Percentiles rank a stretch among this genome's conserved stretches.
Conservation (phyloP, 768 basidiomycete genomes). For the Mycena polygramma region DNA sequence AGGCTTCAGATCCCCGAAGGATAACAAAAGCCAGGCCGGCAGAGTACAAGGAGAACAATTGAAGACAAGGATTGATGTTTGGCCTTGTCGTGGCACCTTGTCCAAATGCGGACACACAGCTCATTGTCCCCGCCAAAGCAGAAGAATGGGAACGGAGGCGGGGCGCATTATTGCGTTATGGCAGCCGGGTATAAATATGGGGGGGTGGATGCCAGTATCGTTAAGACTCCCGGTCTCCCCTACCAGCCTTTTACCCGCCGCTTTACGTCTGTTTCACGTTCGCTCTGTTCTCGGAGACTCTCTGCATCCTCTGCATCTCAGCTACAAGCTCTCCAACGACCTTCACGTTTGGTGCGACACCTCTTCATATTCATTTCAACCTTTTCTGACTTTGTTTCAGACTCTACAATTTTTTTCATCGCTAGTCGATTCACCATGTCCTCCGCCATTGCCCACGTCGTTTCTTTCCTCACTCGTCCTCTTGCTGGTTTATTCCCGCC, state of each 20-base stretch:
- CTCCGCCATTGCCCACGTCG: slow-evolving; percentile 33
- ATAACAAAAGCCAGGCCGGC: too few relatives aligned
- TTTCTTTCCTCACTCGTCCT: slow-evolving; percentile 36
- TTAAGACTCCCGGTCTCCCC: slow-evolving; percentile 29
- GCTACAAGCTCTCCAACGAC: slow-evolving; percentile 11
- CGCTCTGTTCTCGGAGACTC: slow-evolving; percentile 27
- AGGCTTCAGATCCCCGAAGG: too few relatives aligned
- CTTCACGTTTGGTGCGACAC: slow-evolving; percentile 17
- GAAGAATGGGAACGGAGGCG: slow-evolving; percentile 22
- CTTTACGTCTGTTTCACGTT: slow-evolving; percentile 24
- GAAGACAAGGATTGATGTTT: slow-evolving; percentile 11
- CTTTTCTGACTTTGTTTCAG: background rate
- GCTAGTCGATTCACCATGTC: slow-evolving; percentile 32
- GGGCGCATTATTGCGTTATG: slow-evolving; percentile 14
- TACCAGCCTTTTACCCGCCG: slow-evolving; percentile 14
- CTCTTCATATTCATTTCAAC: background rate
- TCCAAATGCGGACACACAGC: slow-evolving; percentile 11
- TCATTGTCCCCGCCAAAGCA: slow-evolving; percentile 21
- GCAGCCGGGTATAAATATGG: slow-evolving; percentile 15
- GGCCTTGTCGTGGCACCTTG: background rate
- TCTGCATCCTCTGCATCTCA: slow-evolving; percentile 6
- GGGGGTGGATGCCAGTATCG: background rate
- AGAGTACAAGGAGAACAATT: background rate
- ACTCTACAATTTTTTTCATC: slow-evolving; percentile 10
- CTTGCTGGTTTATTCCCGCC: slow-evolving; percentile 12